Evolutionary conservation across 495 filamentous ascomycete species (phyloP).

Genomic region (Daldinia vernicosa): DNA sequence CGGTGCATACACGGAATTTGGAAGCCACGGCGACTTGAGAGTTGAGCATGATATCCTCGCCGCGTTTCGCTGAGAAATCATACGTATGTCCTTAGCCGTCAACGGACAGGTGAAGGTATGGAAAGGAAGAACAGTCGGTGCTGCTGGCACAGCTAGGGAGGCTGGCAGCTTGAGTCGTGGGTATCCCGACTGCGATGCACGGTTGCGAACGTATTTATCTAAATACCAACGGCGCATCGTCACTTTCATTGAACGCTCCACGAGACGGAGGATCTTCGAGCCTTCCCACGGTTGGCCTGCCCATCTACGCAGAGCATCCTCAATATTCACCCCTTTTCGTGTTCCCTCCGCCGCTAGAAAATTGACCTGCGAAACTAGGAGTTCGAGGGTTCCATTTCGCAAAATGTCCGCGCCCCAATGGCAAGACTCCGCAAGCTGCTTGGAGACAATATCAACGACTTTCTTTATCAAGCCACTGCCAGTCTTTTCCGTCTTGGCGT

Average conservation of each 20-base stretch:
- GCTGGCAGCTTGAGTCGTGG: slow-evolving; percentile 78
- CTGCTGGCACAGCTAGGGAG: slow-evolving; percentile 80
- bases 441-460: slow-evolving; percentile 94
- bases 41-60: slow-evolving; percentile 92
- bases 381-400: slow-evolving; percentile 56
- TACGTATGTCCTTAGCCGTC: slow-evolving; percentile 90
- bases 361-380: slow-evolving; percentile 59
- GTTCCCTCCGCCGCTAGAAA: slow-evolving; percentile 42
- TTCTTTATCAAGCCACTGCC: slow-evolving; percentile 89
- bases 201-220: slow-evolving; percentile 75
- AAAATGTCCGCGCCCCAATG: slow-evolving; percentile 84
- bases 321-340: slow-evolving; percentile 43
- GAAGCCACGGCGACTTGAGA: slow-evolving; percentile 85
- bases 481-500: slow-evolving; percentile 67
- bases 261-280: slow-evolving; percentile 80
- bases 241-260: slow-evolving; percentile 83
- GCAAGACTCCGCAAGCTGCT: slow-evolving; percentile 87
- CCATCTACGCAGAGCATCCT: slow-evolving; percentile 70
- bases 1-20: slow-evolving; percentile 79
- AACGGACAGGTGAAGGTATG: slow-evolving; percentile 97
- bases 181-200: slow-evolving; percentile 69
- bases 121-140: slow-evolving; percentile 96
- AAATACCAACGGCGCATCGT: slow-evolving; percentile 89
- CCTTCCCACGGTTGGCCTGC: slow-evolving; percentile 85
- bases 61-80: slow-evolving; percentile 95